These are phyloP conservation scores for Iris macrosiphon DNA, from an alignment of 106 monocot species.

Conservation along the genomic window DNA sequence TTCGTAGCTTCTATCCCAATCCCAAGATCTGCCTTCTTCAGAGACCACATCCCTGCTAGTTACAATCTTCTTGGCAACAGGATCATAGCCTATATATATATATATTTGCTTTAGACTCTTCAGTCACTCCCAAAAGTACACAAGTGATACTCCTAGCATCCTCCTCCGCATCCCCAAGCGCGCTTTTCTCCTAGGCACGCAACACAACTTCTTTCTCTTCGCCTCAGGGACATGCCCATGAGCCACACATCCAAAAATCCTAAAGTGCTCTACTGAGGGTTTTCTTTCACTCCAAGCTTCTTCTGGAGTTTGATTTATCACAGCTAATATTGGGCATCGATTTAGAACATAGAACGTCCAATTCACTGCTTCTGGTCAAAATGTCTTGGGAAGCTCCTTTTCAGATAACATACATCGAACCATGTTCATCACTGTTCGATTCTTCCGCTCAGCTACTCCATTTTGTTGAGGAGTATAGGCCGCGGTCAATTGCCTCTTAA, in stretches of 20 bases:
- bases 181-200: no score
- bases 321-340: neutral
- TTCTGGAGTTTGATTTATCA: neutral
- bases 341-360: neutral
- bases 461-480: neutral
- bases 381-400: neutral
- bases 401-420: neutral
- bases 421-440: constrained; percentile 1
- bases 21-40: no score
- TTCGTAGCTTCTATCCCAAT: no score
- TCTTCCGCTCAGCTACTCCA: no score
- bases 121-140: neutral
- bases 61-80: neutral
- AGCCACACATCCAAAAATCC: neutral
- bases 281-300: neutral
- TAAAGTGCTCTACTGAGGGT: neutral
- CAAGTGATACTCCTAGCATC: neutral
- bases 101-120: neutral
- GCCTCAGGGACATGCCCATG: neutral
- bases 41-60: constrained; percentile 3
- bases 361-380: neutral
- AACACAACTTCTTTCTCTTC: neutral
- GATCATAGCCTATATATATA: constrained; percentile 3
- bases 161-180: no score
- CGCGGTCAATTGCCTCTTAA: neutral